Base-by-base conservation (phyloP, 176 grass and related monocot genomes). In the Phragmites australis region DNA sequence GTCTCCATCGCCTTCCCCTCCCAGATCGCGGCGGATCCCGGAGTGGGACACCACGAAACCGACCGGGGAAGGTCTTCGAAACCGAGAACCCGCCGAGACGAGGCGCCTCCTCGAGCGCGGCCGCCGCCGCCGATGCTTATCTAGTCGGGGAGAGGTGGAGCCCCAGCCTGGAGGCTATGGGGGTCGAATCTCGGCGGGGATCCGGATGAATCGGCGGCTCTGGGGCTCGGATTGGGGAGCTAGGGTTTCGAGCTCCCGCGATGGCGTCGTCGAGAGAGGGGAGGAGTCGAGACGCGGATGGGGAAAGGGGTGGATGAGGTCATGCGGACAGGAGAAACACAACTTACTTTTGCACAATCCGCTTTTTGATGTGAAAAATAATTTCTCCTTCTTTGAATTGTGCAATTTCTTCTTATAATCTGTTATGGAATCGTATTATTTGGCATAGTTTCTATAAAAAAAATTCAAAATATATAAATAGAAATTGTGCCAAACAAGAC, bases 11-110 rank as follows among this genome's bases (percentile, higher is more conserved):
- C 59, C 77, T 13, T 56, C 49, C 60, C 21, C n/a, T 27, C 27
- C 47, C 77, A 54, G 84, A 60, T 86, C 84, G 69, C 69, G n/a
- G 50, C 74, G 39, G 77, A 81, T 81, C 84, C 30, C n/a, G 47
- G 76, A 40, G 31, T 27, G 59, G 59, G 60, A 39, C 26, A 15
- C 26, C 70, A 57, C 31, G 10, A 55, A 75, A 42, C 50, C n/a
- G 27, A 60, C 60, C 7, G n/a, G 31, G 16, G 57, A 40, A 27
- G 43, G 69, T 49, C 69, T 81, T 46, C 21, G 40, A n/a, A 59
- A 34, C 4, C 69, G 41, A 37, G 27, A 49, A 39, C 14, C 40
- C 47, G 59, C 40, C 49, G 60, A 74, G 30, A 55, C 8, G 26
- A 80, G 21, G 19, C 10, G 59, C 76, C 59, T 21, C 48, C 50